These are phyloP conservation scores for Arabidopsis lyrata DNA, from an alignment of 441 rosid genomes.

Conservation along the genomic window DNA sequence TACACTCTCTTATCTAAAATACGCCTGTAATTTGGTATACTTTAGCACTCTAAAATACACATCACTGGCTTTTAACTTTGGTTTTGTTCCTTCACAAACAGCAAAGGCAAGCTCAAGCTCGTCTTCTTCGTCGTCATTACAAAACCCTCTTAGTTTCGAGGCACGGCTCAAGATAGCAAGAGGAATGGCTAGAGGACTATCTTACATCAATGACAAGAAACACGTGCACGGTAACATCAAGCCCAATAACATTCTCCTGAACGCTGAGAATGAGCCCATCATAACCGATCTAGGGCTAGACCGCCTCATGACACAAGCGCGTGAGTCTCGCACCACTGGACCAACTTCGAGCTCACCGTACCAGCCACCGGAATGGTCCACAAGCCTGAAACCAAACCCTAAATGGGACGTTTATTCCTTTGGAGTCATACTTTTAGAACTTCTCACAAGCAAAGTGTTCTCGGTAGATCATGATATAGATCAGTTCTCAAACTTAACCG, in stretches of 20 bases:
- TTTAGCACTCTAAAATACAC: neutral
- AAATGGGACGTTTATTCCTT: conserved; percentile 87
- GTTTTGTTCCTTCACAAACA: neutral
- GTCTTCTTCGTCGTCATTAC: conserved; percentile 41
- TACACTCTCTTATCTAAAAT: neutral
- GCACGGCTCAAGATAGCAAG: conserved; percentile 76
- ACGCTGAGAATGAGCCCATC: conserved; percentile 66
- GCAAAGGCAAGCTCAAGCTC: conserved; percentile 36
- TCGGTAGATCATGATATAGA: conserved; percentile 52
- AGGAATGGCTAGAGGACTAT: conserved; percentile 81
- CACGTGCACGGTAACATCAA: conserved; percentile 79
- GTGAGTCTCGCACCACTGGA: conserved; percentile 40
- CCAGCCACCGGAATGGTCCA: conserved; percentile 75
- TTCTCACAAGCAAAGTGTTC: conserved; percentile 70
- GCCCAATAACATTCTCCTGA: conserved; percentile 76
- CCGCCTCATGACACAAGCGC: conserved; percentile 43
- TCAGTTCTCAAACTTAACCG: conserved; percentile 35
- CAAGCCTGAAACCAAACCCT: conserved; percentile 62
- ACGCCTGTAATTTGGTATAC: neutral
- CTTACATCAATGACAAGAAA: conserved; percentile 82
- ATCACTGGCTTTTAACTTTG: neutral
- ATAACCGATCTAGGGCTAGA: conserved; percentile 71
- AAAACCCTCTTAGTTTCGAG: conserved; percentile 55
- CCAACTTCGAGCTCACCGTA: conserved; percentile 47
- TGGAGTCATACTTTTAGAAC: conserved; percentile 75